These are phyloP conservation scores for Colletotrichum liriopes DNA, from an alignment of 2,329 filamentous ascomycete genomes.

Conservation along the genomic window DNA sequence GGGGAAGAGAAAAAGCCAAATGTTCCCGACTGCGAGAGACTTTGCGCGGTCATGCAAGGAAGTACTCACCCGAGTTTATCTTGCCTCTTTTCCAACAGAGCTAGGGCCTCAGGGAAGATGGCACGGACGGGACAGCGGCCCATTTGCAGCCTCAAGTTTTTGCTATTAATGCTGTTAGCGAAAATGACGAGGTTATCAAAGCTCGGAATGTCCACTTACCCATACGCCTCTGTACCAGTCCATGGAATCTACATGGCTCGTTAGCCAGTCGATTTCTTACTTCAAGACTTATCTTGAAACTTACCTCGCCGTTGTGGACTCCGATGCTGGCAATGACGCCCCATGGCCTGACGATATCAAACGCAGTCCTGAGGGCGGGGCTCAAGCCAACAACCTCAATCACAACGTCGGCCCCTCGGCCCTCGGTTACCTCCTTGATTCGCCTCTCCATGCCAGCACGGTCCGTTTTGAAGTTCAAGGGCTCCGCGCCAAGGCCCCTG, in stretches of 20 bases:
- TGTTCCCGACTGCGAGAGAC: conserved; percentile 12
- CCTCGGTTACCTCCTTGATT: conserved; percentile 82
- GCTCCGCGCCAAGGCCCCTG: conserved; percentile 82
- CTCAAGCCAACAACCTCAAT: conserved; percentile 84
- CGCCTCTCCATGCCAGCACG: conserved; percentile 76
- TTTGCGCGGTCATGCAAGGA: background rate
- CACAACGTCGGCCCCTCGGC: conserved; percentile 87
- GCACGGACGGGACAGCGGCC: conserved; percentile 82
- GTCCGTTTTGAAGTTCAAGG: conserved; percentile 83
- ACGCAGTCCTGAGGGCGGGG: conserved; percentile 78
- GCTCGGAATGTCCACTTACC: conserved; percentile 52
- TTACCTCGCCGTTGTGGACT: conserved; percentile 81
- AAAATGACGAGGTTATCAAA: background rate
- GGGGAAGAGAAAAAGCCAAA: conserved; percentile 22
- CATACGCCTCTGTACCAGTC: conserved; percentile 75
- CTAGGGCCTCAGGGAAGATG: conserved; percentile 77
- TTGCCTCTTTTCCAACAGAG: conserved; percentile 77
- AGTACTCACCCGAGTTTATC: conserved; percentile 74
- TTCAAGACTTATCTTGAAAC: conserved; percentile 32
- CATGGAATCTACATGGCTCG: conserved; percentile 71
- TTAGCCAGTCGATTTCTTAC: conserved; percentile 1
- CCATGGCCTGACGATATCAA: conserved; percentile 80
- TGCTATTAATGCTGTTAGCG: conserved; percentile 58
- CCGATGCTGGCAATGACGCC: conserved; percentile 83
- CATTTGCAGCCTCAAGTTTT: conserved; percentile 83